Evolutionary conservation across 139 green algal species (phyloP).

Genomic region (Desmodesmus armatus): DNA sequence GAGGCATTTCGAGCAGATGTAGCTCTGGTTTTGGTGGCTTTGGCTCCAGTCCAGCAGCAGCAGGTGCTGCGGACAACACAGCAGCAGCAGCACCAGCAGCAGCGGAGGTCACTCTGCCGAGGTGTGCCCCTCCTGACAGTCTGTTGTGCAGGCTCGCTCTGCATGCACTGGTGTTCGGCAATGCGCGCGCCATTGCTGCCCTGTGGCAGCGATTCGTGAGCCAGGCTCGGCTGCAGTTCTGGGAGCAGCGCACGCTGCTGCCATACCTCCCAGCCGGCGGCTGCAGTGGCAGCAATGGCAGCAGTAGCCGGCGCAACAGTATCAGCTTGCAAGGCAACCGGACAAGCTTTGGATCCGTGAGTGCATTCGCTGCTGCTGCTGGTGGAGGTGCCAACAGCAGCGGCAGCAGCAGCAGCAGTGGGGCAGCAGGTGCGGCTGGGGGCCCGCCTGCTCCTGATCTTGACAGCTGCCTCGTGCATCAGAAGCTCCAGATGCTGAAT

Average conservation of each 20-base stretch:
- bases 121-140: constrained; percentile 45
- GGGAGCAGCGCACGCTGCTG: constrained; percentile 67
- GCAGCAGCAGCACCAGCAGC: constrained; percentile 32
- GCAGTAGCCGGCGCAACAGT: constrained; percentile 1
- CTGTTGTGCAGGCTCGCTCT: constrained; percentile 74
- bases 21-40: background rate
- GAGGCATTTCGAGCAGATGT: background rate
- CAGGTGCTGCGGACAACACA: too few relatives aligned
- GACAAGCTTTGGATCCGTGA: too few relatives aligned
- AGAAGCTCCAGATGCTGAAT: constrained; percentile 90
- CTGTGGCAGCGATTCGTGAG: constrained; percentile 74
- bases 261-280: constrained; percentile 68
- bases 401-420: background rate
- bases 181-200: constrained; percentile 69
- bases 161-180: constrained; percentile 78
- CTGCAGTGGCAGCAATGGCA: constrained; percentile 26
- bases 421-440: background rate
- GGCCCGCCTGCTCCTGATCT: constrained; percentile 59
- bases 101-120: background rate
- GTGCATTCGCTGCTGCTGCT: background rate
- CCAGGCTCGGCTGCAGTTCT: constrained; percentile 63
- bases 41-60: constrained; percentile 18
- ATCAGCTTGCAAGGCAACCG: background rate
- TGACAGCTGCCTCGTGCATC: constrained; percentile 76
- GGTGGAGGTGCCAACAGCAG: background rate